These are phyloP conservation scores for Tagetes patula DNA, from an alignment of 129 eudicot genomes.

Conservation along the genomic window DNA sequence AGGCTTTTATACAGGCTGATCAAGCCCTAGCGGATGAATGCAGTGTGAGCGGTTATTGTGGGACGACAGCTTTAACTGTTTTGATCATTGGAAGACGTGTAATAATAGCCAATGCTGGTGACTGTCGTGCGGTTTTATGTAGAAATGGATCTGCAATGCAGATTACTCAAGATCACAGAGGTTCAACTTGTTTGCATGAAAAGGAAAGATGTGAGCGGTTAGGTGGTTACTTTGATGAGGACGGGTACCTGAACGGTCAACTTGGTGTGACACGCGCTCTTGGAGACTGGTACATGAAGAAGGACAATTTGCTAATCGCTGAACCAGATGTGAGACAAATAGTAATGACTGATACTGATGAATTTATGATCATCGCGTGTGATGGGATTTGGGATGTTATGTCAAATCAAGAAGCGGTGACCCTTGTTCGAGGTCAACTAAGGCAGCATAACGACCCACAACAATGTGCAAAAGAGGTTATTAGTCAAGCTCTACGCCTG, in stretches of 20 bases:
- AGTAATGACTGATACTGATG: slow-evolving; percentile 66
- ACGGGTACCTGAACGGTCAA: slow-evolving; percentile 74
- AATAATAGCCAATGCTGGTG: slow-evolving; percentile 77
- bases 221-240: slow-evolving; percentile 55
- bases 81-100: slow-evolving; percentile 64
- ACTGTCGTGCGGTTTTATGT: slow-evolving; percentile 80
- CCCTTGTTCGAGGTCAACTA: slow-evolving; percentile 55
- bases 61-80: slow-evolving; percentile 81
- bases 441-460: slow-evolving; percentile 54
- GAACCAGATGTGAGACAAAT: slow-evolving; percentile 58
- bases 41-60: slow-evolving; percentile 51
- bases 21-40: slow-evolving; percentile 66
- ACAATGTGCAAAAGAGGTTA: slow-evolving; percentile 58
- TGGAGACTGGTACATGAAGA: slow-evolving; percentile 82
- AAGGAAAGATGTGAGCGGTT: slow-evolving; percentile 53
- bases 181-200: slow-evolving; percentile 49
- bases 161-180: slow-evolving; percentile 69
- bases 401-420: slow-evolving; percentile 73
- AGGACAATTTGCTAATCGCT: slow-evolving; percentile 55
- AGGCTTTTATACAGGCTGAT: slow-evolving; percentile 64
- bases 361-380: slow-evolving; percentile 73
- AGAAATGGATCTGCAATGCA: slow-evolving; percentile 79
- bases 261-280: slow-evolving; percentile 86
- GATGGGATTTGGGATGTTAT: slow-evolving; percentile 93
- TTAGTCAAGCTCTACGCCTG: slow-evolving; percentile 42